Conservation (phyloP, 805 yeast species). For the Maudiozyma turicensis region DNA sequence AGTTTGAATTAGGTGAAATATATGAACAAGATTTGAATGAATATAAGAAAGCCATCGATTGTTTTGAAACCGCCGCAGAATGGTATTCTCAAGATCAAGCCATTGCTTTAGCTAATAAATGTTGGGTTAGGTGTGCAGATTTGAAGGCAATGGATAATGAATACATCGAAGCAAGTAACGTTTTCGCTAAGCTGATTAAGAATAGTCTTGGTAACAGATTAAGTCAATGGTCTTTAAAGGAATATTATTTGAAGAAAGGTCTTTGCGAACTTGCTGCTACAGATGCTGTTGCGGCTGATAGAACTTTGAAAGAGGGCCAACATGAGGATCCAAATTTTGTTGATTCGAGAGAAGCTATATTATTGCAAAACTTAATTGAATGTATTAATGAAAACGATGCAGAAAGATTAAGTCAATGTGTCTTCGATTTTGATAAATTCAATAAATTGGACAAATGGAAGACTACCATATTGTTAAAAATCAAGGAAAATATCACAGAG, state of each 20-base stretch:
- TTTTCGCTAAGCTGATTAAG: conserved; percentile 70
- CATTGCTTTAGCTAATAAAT: conserved; percentile 79
- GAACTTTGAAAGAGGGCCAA: conserved; percentile 51
- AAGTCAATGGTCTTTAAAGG: conserved; percentile 87
- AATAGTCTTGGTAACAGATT: conserved; percentile 64
- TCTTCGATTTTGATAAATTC: conserved; percentile 80
- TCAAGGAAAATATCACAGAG: conserved; percentile 62
- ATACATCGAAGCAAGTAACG: conserved; percentile 63
- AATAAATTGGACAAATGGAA: conserved; percentile 85
- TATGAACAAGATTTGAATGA: conserved; percentile 72
- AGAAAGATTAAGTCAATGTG: conserved; percentile 61
- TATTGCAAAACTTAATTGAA: conserved; percentile 56
- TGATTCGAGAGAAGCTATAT: conserved; percentile 61
- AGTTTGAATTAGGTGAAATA: conserved; percentile 80
- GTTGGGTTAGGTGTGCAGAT: conserved; percentile 83
- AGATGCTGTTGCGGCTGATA: conserved; percentile 79
- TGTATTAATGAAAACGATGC: conserved; percentile 75
- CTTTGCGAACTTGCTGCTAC: conserved; percentile 76
- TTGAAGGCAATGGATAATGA: conserved; percentile 68
- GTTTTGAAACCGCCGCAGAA: conserved; percentile 91
- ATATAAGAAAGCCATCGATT: conserved; percentile 53
- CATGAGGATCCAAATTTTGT: conserved; percentile 71
- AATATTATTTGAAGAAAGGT: conserved; percentile 75
- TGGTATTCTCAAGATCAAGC: conserved; percentile 94
- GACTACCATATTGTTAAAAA: conserved; percentile 70